These are phyloP conservation scores for Coemansia sp. DNA, from an alignment of 192 early-diverging fungal species.

Conservation along the genomic window DNA sequence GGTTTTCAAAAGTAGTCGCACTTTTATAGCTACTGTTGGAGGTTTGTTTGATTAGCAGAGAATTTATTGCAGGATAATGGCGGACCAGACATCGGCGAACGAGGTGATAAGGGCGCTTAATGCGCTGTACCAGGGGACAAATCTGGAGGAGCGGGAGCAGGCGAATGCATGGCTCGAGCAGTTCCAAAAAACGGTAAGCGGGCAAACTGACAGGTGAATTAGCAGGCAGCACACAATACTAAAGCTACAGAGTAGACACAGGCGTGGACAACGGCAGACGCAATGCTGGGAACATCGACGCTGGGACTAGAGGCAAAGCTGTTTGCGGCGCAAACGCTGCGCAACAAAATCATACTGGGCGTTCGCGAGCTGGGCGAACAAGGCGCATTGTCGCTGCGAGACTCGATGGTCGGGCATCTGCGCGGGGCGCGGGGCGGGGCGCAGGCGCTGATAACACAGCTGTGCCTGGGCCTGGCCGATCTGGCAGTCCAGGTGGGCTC, in stretches of 20 bases:
- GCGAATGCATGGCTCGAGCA: slow-evolving; percentile 78
- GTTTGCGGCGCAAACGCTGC: slow-evolving; percentile 93
- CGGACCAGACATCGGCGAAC: slow-evolving; percentile 7
- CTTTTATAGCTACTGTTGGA: too few species aligned
- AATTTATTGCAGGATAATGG: slow-evolving; percentile 4
- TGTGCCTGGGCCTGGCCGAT: slow-evolving; percentile 82
- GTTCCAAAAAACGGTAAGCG: slow-evolving; percentile 84
- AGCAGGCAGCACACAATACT: not conserved
- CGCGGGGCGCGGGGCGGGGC: slow-evolving; percentile 58
- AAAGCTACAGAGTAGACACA: slow-evolving; percentile 54
- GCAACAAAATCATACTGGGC: slow-evolving; percentile 88
- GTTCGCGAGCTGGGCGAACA: slow-evolving; percentile 69
- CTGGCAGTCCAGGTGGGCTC: slow-evolving; percentile 74
- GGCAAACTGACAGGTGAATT: not conserved
- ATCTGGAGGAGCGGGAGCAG: slow-evolving; percentile 35
- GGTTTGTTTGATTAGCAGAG: too few species aligned
- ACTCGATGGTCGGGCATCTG: slow-evolving; percentile 75
- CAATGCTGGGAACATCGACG: slow-evolving; percentile 61
- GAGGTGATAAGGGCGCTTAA: slow-evolving; percentile 48
- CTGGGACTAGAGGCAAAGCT: slow-evolving; percentile 63
- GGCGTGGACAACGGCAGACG: slow-evolving; percentile 83
- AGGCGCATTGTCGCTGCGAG: slow-evolving; percentile 66
- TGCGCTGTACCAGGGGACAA: slow-evolving; percentile 46
- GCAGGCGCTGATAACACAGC: slow-evolving; percentile 71
- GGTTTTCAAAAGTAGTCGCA: not conserved